phyloP scores from a whole-genome alignment of 306 rosid genomes.

The Oxytropis ochrocephala region DNA sequence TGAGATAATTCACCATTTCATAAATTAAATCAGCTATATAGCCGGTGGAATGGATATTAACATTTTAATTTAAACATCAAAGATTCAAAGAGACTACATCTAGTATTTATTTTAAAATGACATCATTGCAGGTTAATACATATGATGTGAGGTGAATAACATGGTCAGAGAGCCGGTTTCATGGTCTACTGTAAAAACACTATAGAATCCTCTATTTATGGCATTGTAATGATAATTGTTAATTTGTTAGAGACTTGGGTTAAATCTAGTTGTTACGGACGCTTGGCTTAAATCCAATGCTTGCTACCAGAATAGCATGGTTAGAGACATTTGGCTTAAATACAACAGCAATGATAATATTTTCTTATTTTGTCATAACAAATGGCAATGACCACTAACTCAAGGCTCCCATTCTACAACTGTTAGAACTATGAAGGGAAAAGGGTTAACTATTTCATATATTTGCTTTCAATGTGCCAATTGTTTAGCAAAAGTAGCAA shows the following conservation, averaged over 20 bases:
- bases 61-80: not conserved
- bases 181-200: not conserved
- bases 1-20: not conserved
- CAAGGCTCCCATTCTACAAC: not conserved
- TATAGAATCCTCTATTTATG: not conserved
- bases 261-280: not conserved
- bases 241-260: too few species aligned
- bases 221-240: not conserved
- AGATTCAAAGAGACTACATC: too few species aligned
- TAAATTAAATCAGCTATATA: too few species aligned
- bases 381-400: not conserved
- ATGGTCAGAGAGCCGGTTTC: not conserved
- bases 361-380: not conserved
- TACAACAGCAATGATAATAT: not conserved
- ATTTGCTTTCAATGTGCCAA: too few species aligned
- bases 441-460: too few species aligned
- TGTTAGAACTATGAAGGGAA: too few species aligned
- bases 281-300: not conserved
- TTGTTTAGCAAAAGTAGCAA: too few species aligned
- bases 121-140: not conserved
- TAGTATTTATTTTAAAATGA: not conserved
- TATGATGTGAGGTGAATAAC: not conserved
- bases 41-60: not conserved
- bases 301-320: not conserved
- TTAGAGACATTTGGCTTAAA: not conserved